These are phyloP conservation scores for Mucor lusitanicus DNA, from an alignment of 371 early-diverging fungal genomes.

Conservation along the genomic window DNA sequence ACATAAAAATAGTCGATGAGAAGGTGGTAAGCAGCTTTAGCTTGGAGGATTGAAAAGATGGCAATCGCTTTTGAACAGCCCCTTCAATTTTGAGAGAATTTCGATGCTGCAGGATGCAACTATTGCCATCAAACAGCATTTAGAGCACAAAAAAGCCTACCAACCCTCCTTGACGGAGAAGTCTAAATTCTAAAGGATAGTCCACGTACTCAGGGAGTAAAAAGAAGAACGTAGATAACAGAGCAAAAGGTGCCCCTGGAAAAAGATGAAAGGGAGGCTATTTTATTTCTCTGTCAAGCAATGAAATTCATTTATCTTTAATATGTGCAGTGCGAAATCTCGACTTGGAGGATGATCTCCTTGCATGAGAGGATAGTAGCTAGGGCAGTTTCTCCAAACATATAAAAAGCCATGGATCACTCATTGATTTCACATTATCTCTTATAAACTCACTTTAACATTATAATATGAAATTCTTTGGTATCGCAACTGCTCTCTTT, in stretches of 20 bases:
- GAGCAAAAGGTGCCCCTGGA: background rate
- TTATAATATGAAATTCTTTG: slow-evolving; percentile 1
- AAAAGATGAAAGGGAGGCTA: background rate
- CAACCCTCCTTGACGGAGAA: background rate
- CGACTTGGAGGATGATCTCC: background rate
- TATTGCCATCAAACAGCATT: background rate
- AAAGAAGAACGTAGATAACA: background rate
- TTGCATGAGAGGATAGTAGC: background rate
- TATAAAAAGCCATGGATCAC: background rate
- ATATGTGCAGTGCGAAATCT: background rate
- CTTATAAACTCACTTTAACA: background rate
- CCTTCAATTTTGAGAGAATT: background rate
- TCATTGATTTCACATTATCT: background rate
- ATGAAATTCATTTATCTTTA: background rate
- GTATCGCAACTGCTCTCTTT: background rate
- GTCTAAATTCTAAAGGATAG: background rate
- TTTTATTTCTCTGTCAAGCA: background rate
- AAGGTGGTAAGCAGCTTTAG: too few relatives aligned
- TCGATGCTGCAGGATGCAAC: background rate
- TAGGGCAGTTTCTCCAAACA: background rate
- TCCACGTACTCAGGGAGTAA: background rate
- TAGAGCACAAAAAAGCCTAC: background rate
- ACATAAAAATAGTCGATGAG: too few relatives aligned
- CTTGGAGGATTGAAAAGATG: too few relatives aligned
- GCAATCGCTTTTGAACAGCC: background rate